Conservation (phyloP, 2,329 filamentous ascomycete genomes). For the Neonectria ditissima region DNA sequence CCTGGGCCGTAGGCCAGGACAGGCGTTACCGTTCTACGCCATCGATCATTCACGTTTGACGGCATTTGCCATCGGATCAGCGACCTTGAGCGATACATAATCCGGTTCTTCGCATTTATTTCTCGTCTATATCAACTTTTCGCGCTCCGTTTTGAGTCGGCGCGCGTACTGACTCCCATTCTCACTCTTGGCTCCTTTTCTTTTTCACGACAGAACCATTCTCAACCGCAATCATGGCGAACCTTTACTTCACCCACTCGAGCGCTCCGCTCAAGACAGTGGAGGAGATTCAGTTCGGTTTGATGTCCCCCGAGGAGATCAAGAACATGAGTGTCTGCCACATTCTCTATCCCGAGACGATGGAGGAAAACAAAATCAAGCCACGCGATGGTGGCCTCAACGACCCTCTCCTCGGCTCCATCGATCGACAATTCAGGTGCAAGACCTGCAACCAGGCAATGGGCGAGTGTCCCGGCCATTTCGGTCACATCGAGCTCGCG, state of each 20-base stretch:
- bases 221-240: conserved; percentile 79
- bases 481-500: conserved; percentile 97
- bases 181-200: conserved; percentile 44
- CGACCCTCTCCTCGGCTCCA: conserved; percentile 94
- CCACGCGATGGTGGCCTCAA: conserved; percentile 94
- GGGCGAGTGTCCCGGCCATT: conserved; percentile 96
- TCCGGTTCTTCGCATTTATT: conserved; percentile 36
- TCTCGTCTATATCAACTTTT: conserved; percentile 41
- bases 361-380: conserved; percentile 94
- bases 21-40: conserved; percentile 57
- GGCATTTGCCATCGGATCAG: conserved; percentile 50
- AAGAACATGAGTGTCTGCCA: conserved; percentile 98
- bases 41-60: conserved; percentile 52
- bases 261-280: conserved; percentile 97
- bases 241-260: conserved; percentile 89
- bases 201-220: conserved; percentile 40
- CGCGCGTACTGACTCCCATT: conserved; percentile 40
- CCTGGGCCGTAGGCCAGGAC: conserved; percentile 61
- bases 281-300: conserved; percentile 98
- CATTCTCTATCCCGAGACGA: conserved; percentile 98
- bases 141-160: conserved; percentile 41
- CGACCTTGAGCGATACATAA: conserved; percentile 40
- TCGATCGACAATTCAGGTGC: conserved; percentile 95
- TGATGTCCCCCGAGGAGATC: conserved; percentile 98
- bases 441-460: conserved; percentile 96